Evolutionary conservation across 176 grass and related monocot species (phyloP), one percentile per base, ranked within the genome.

Genomic region (Hyparrhenia diplandra): DNA sequence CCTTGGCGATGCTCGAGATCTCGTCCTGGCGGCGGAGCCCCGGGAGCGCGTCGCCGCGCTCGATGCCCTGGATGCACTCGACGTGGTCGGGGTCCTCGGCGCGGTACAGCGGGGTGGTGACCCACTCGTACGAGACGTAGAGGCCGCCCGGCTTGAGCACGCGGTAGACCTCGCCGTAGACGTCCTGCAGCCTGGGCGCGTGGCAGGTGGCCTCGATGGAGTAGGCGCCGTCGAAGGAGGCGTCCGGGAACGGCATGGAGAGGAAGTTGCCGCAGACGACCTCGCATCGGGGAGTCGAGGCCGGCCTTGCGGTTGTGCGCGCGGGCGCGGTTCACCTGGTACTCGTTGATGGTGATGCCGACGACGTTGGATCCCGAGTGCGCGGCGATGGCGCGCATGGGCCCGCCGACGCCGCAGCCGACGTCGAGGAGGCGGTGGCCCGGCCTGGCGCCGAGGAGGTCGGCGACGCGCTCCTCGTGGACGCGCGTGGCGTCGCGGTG

Each of bases 141-240:
- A 98, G 82, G 0, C 81, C 86, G 0, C 96, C 96, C 0, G 96
- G 96, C 75, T 91, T 93, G 84, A 98, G 90, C 59, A 98, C 92
- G 75, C 96, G 96, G 78, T 69, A 88, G 14, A 95, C 88, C 90
- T 98, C 96, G 24, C 74, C 83, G 72, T 99, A 99, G 28, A 99
- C 97, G 42, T 99, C 97, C 90, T 99, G 87, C 59, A 99, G 97
- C 65, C 5, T 57, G 7, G 97, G 97, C 54, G 97, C 97, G 78
- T 99, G 97, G 86, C 97, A 99, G 87, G 97, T 99, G 71, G 97
- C 97, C 93, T 99, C 93, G 81, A 99, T 96, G 69, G 97, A 93
- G 90, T 99, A 99, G 8, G 93, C 93, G 36, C 87, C 90, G 71
- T 99, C 97, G 87, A 99, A 99, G 88, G 92, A 91, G 6, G 80